Evolutionary conservation across 257 asterid genomes (phyloP), one percentile per base, ranked within the genome.

Genomic region (Plantago ovata): DNA sequence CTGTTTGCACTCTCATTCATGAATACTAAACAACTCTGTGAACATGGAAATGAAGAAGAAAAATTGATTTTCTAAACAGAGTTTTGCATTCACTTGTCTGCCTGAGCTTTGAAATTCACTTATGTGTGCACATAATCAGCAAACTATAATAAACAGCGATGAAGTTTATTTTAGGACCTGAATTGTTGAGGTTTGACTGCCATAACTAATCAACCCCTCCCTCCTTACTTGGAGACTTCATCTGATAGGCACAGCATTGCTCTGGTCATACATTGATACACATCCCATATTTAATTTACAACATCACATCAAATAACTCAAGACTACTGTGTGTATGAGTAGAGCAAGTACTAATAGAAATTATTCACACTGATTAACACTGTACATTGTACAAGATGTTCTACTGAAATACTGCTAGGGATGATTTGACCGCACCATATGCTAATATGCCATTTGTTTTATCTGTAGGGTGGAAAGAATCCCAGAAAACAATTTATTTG

Each of bases 391-490:
- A 5, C 14, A 14, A 39, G 23, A 36, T 6, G 9, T 14, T 20
- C 44, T 69, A 71, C 7, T n/a, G 65, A 61, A 80, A 77, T 20
- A 68, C 71, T 13, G 64, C 52, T 0, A 77, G 55, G 36, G 53
- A 13, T 53, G 62, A 75, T 61, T 21, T 72, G 69, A 82, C 65
- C 3, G 88, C 74, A 65, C 74, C 32, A 38, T 77, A 24, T 8
- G 87, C 90, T 13, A 86, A 1, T 48, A 84, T 77, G 58, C 72
- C 60, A 16, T 78, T 71, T 24, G 95, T 83, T 70, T 66, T 88
- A 66, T 88, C 94, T 7, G 95, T 77, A 38, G 88, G 90, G 72
- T 85, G 96, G 61, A 85, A 79, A 3, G 96, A 66, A 76, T 85
- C 96, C 95, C 96, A 87, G 46, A 87, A 87, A 49, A 81, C 92